These are phyloP conservation scores for Harringtonia lauricola DNA, from an alignment of 2,329 filamentous ascomycete genomes.

Conservation along the genomic window DNA sequence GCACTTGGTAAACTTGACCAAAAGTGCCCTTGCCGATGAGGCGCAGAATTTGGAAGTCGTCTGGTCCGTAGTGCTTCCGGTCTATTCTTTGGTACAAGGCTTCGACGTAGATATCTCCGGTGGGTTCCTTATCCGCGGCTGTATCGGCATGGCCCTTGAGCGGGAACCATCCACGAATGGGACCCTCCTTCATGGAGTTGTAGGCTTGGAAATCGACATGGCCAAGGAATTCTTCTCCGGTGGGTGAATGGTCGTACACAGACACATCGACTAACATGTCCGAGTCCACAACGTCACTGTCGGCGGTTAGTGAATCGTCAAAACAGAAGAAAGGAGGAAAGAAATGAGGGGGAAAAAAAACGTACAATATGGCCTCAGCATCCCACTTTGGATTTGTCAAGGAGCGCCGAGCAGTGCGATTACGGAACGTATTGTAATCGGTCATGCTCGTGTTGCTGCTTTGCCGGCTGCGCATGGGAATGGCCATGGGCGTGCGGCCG, in stretches of 20 bases:
- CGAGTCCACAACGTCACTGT: slow-evolving; percentile 86
- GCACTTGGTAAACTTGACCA: slow-evolving; percentile 95
- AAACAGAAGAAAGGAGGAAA: not conserved
- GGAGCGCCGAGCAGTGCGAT: slow-evolving; percentile 43
- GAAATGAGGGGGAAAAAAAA: slow-evolving; percentile 14
- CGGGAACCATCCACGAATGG: slow-evolving; percentile 75
- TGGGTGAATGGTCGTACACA: slow-evolving; percentile 70
- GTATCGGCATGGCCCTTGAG: slow-evolving; percentile 67
- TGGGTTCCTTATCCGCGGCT: slow-evolving; percentile 57
- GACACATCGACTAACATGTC: slow-evolving; percentile 87
- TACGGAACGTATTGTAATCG: slow-evolving; percentile 50
- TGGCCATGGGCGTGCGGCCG: slow-evolving; percentile 74
- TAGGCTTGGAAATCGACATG: slow-evolving; percentile 71
- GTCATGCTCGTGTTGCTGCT: slow-evolving; percentile 86
- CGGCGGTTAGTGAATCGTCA: not conserved
- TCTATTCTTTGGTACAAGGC: slow-evolving; percentile 78
- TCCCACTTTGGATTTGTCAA: slow-evolving; percentile 90
- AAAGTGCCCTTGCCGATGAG: slow-evolving; percentile 98
- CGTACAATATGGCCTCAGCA: slow-evolving; percentile 90
- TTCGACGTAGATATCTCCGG: slow-evolving; percentile 83
- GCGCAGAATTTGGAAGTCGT: slow-evolving; percentile 91
- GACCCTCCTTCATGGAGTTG: slow-evolving; percentile 53
- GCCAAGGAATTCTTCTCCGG: slow-evolving; percentile 79
- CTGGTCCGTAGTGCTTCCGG: slow-evolving; percentile 84
- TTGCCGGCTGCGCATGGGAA: slow-evolving; percentile 93